Conservation (phyloP, 768 basidiomycete species). For the Tricholoma bakamatsutake region DNA sequence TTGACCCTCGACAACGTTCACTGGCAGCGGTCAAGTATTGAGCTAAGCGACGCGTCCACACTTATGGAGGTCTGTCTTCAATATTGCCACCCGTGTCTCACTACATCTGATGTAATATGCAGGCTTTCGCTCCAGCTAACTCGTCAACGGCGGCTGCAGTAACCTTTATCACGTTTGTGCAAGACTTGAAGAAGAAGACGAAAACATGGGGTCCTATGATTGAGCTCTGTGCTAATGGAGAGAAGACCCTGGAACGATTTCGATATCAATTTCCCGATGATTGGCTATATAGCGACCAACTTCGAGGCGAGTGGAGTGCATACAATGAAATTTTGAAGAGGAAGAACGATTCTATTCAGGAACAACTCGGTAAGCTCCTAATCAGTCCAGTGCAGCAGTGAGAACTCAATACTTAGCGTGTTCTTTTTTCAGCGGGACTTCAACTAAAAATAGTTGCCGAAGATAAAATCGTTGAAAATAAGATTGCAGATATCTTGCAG, state of each 20-base stretch:
- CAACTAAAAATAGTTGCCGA: constrained; percentile 99
- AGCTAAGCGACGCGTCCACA: constrained; percentile 21
- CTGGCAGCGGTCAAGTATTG: constrained; percentile 12
- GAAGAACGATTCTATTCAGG: constrained; percentile 97
- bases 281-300: constrained; percentile 98
- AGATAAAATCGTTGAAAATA: constrained; percentile 96
- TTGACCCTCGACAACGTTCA: neutral
- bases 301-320: constrained; percentile 96
- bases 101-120: constrained; percentile 7
- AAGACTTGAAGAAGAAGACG: constrained; percentile 96
- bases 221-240: constrained; percentile 88
- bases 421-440: constrained; percentile 63
- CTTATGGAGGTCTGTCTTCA: constrained; percentile 20
- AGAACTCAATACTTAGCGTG: neutral
- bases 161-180: constrained; percentile 98
- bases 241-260: constrained; percentile 96
- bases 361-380: constrained; percentile 75
- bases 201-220: constrained; percentile 97
- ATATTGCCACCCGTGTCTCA: neutral
- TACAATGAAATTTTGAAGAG: constrained; percentile 97
- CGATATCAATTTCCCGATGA: constrained; percentile 95
- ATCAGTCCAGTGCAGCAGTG: neutral
- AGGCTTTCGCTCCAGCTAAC: constrained; percentile 72
- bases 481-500: constrained; percentile 81
- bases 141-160: constrained; percentile 98